Evolutionary conservation across 2,329 filamentous ascomycete species (phyloP).

Genomic region (Pseudogymnoascus sp.): DNA sequence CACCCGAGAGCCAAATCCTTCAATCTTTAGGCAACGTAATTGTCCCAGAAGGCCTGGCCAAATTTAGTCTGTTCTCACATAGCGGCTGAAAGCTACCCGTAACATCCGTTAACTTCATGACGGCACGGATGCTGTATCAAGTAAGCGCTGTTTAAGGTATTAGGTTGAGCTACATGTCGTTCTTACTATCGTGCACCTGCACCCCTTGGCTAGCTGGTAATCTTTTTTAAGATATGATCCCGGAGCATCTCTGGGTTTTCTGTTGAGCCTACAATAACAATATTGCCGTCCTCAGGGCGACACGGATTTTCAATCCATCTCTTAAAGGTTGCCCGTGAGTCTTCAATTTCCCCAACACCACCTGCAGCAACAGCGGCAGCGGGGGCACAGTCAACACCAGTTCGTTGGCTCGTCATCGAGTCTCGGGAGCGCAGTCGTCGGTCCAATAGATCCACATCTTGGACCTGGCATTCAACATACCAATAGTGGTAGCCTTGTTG

Average conservation of each 20-base stretch:
- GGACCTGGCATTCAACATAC: conserved; percentile 29
- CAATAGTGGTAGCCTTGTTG: conserved; percentile 20
- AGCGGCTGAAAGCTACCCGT: background rate
- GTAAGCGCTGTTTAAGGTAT: background rate
- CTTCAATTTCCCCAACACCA: conserved; percentile 9
- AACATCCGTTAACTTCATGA: background rate
- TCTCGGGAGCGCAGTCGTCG: conserved; percentile 20
- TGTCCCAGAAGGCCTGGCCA: background rate
- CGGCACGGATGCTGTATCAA: background rate
- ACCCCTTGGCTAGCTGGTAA: conserved; percentile 10
- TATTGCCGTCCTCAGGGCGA: conserved; percentile 20
- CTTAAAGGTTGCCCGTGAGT: conserved; percentile 19
- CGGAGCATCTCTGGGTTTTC: conserved; percentile 14
- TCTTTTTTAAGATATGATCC: conserved; percentile 20
- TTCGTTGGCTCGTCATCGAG: conserved; percentile 27
- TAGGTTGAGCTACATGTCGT: background rate
- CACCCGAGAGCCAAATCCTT: background rate
- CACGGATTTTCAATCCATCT: conserved; percentile 27
- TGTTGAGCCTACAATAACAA: conserved; percentile 23
- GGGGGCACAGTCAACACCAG: conserved; percentile 22
- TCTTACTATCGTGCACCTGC: background rate
- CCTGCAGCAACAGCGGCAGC: conserved; percentile 10
- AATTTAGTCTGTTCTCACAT: background rate
- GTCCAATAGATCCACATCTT: conserved; percentile 27
- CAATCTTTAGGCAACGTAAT: background rate